Evolutionary conservation across 306 rosid genomes (phyloP).

Genomic region (Hippophae rhamnoides): DNA sequence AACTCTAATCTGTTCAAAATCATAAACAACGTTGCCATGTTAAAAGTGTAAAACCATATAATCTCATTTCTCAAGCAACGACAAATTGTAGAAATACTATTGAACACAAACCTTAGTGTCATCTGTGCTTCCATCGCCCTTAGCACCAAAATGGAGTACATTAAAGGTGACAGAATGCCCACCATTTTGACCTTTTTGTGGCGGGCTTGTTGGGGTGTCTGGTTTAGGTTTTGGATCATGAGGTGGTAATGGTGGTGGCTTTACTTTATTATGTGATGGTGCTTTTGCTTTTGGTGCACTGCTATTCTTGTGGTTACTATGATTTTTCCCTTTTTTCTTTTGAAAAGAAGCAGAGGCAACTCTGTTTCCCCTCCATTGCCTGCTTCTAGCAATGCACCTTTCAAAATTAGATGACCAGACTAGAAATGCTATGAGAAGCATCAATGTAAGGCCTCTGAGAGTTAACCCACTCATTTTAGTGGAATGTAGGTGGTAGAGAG

Average conservation of each 20-base stretch:
- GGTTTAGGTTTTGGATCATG: conserved; percentile 35
- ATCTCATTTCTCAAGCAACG: background rate
- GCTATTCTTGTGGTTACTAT: conserved; percentile 24
- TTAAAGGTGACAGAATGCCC: conserved; percentile 35
- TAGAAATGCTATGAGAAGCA: conserved; percentile 39
- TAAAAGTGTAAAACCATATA: too few relatives aligned
- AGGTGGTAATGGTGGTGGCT: conserved; percentile 23
- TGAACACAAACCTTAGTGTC: conserved; percentile 66
- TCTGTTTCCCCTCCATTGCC: conserved; percentile 67
- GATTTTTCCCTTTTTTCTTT: conserved; percentile 54
- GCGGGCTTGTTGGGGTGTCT: conserved; percentile 31
- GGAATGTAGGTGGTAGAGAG: conserved; percentile 18
- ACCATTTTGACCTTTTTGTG: conserved; percentile 26
- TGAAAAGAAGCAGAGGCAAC: conserved; percentile 32
- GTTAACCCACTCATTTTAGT: conserved; percentile 54
- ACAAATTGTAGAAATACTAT: background rate
- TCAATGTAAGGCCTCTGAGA: conserved; percentile 43
- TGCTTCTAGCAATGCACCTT: conserved; percentile 73
- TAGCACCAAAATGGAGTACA: conserved; percentile 85
- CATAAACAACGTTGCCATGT: too few relatives aligned
- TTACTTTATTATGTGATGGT: too few relatives aligned
- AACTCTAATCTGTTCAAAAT: too few relatives aligned
- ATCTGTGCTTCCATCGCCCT: conserved; percentile 70
- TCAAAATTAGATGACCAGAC: conserved; percentile 74
- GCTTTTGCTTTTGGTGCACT: conserved; percentile 56